These are phyloP conservation scores for Pseudogymnoascus destructans DNA, from an alignment of 2,329 filamentous ascomycete genomes.

Conservation along the genomic window DNA sequence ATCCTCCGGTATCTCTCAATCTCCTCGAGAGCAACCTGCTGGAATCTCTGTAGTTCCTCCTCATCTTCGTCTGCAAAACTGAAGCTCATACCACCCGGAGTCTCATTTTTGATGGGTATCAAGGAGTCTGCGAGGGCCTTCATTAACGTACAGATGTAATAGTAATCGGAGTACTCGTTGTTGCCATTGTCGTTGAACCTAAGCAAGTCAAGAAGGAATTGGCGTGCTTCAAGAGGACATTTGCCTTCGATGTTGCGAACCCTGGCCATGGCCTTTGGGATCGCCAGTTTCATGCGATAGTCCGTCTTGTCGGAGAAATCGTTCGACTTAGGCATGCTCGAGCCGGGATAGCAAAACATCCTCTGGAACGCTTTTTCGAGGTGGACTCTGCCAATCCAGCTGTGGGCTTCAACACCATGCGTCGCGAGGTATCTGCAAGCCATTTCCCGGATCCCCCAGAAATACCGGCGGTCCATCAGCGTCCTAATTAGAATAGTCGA, in stretches of 20 bases:
- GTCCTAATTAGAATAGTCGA: slow-evolving; percentile 85
- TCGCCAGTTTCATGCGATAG: slow-evolving; percentile 74
- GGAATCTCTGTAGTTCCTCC: slow-evolving; percentile 30
- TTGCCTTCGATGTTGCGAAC: slow-evolving; percentile 63
- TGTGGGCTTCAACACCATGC: slow-evolving; percentile 57
- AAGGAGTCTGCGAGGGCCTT: slow-evolving; percentile 45
- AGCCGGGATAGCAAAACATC: slow-evolving; percentile 72
- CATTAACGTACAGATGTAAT: slow-evolving; percentile 77
- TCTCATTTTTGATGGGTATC: slow-evolving; percentile 32
- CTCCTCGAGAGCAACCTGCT: slow-evolving; percentile 41
- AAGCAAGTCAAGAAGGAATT: slow-evolving; percentile 78
- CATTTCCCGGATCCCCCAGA: slow-evolving; percentile 79
- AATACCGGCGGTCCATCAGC: slow-evolving; percentile 83
- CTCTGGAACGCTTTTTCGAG: slow-evolving; percentile 76
- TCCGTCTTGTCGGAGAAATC: slow-evolving; percentile 79
- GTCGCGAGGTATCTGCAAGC: slow-evolving; percentile 67
- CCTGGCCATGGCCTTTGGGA: slow-evolving; percentile 66
- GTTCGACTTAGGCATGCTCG: slow-evolving; percentile 71
- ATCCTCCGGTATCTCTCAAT: slow-evolving; percentile 54
- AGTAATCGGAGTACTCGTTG: slow-evolving; percentile 78
- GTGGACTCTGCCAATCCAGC: slow-evolving; percentile 72
- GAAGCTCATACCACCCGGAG: slow-evolving; percentile 21
- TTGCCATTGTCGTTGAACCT: slow-evolving; percentile 90
- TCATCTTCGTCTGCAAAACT: slow-evolving; percentile 32
- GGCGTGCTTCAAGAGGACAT: slow-evolving; percentile 65